Evolutionary conservation across 1,284 basidiomycete genomes (phyloP).

Genomic region (Inonotus obliquus): DNA sequence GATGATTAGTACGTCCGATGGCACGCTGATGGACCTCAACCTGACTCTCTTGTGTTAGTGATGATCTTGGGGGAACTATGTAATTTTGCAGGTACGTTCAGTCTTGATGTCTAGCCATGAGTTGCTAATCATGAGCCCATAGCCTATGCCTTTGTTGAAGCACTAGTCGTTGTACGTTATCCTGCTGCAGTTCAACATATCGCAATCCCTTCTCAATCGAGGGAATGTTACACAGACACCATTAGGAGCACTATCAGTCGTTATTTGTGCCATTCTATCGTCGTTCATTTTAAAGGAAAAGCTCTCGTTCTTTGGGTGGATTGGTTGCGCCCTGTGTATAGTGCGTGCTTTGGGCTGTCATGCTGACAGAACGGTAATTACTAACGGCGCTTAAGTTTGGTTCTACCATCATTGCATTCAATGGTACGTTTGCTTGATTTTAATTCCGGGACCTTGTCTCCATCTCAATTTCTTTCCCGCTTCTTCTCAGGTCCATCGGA

Average conservation of each 20-base stretch:
- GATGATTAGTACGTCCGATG: slow-evolving; percentile 29
- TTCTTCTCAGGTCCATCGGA: slow-evolving; percentile 38
- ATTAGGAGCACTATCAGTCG: slow-evolving; percentile 64
- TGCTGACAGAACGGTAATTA: not conserved
- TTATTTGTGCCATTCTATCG: slow-evolving; percentile 69
- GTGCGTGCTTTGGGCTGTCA: slow-evolving; percentile 26
- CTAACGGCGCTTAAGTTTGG: slow-evolving; percentile 9
- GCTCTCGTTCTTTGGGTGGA: slow-evolving; percentile 54
- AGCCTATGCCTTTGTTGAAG: slow-evolving; percentile 44
- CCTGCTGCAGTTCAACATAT: not conserved
- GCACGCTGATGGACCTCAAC: not conserved
- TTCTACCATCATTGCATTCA: slow-evolving; percentile 45
- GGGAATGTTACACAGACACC: slow-evolving; percentile 39
- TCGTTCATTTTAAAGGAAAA: slow-evolving; percentile 63
- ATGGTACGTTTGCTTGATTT: slow-evolving; percentile 33
- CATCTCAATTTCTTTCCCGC: not conserved
- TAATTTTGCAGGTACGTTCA: slow-evolving; percentile 26
- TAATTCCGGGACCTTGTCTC: not conserved
- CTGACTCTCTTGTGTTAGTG: slow-evolving; percentile 26
- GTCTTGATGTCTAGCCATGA: not conserved
- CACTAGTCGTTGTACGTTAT: slow-evolving; percentile 41
- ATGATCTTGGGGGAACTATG: slow-evolving; percentile 40
- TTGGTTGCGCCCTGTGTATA: slow-evolving; percentile 56
- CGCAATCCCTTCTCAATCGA: slow-evolving; percentile 16
- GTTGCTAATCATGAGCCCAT: not conserved